These are phyloP conservation scores for Quercus ilex DNA, from an alignment of 306 rosid species.

Conservation along the genomic window DNA sequence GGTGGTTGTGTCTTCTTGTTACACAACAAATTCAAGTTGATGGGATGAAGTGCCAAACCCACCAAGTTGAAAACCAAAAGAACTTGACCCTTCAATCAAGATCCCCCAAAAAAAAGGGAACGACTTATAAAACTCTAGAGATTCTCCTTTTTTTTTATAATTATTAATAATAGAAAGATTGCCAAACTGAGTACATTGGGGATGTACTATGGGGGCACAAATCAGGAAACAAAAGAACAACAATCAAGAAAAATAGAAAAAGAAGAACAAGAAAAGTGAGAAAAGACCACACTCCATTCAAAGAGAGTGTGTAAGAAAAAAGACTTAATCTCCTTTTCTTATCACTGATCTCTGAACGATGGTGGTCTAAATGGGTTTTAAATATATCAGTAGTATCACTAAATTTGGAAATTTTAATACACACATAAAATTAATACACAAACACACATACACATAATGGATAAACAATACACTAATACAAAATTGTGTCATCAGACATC, in stretches of 20 bases:
- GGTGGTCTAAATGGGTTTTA: neutral
- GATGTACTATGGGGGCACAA: no score
- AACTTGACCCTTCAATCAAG: neutral
- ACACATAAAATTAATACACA: neutral
- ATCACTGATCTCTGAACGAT: neutral
- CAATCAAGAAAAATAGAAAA: no score
- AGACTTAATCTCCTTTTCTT: no score
- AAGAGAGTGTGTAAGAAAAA: no score
- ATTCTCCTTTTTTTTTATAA: neutral
- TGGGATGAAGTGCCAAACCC: no score
- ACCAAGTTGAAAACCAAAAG: neutral
- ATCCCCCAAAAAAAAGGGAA: neutral
- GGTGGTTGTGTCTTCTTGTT: neutral
- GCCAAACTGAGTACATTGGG: no score
- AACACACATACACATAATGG: neutral
- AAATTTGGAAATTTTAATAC: neutral
- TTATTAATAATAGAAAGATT: no score
- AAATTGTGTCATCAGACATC: neutral
- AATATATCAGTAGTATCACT: no score
- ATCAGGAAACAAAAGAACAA: no score
- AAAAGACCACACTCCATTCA: no score
- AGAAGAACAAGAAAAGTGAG: no score
- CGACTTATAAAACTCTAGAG: neutral
- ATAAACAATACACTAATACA: neutral
- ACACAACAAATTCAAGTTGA: neutral